Evolutionary conservation across 495 filamentous ascomycete genomes (phyloP), one percentile per base, ranked within the genome.

Genomic region (Trichoderma erinaceum): DNA sequence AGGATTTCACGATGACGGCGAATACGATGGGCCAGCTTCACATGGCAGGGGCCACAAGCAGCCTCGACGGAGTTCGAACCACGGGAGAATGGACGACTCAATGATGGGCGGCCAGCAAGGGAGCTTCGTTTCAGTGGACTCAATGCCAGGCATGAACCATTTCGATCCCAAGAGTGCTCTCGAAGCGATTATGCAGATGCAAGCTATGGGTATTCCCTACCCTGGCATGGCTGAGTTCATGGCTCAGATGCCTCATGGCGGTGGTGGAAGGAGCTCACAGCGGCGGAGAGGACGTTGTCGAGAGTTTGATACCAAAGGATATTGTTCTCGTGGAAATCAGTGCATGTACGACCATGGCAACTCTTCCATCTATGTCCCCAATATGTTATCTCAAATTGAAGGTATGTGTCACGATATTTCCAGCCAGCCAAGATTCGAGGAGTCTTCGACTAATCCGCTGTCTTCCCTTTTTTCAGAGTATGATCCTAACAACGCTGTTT

Each of bases 271-370:
- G 18, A 71, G 25, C 68, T 71, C 23, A 21, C 72, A 69, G 21
- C 76, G 73, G 68, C 80, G 75, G 73, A 80, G 80, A 68, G 69
- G 87, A 73, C 83, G 89, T 68, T 98, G 94, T 73, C 86, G 88
- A 56, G 92, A 97, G 75, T 98, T 92, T 74, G 93, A 97, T 70
- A 87, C 84, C 1, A 92, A 93, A 71, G 95, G 95, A 0, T 96
- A 89, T 70, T 98, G 94, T 72, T 86, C 90, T 41, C 77, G 89
- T 63, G 92, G 92, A 3, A 84, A 83, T 68, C 86, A 85, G 56
- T 98, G 94, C 75, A 88, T 84, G 5, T 97, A 90, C 71, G 88
- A 95, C 74, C 94, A 98, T 73, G 90, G 88, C n/a, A 76, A 78
- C 67, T 84, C 88, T 70, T 79, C 77, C 23, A 78, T 85, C 11